These are phyloP conservation scores for Drechslerella stenobrocha DNA, from an alignment of 2,329 filamentous ascomycete genomes.

Conservation along the genomic window DNA sequence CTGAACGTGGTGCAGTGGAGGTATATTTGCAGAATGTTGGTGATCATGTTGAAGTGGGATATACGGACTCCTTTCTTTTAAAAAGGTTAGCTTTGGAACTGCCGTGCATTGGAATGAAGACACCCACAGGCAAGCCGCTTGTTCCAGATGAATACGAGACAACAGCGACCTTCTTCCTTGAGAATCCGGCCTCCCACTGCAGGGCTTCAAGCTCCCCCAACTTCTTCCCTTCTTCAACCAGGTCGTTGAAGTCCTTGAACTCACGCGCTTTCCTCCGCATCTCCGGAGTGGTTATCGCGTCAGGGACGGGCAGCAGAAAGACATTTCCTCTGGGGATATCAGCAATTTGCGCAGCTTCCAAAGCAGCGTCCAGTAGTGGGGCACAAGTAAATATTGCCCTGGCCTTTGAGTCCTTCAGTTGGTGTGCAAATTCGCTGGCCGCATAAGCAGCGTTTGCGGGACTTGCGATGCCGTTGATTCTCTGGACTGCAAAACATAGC, in stretches of 20 bases:
- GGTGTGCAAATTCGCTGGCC: conserved; percentile 69
- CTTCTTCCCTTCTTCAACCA: conserved; percentile 65
- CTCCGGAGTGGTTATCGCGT: conserved; percentile 57
- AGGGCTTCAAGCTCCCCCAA: conserved; percentile 62
- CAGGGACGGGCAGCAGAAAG: conserved; percentile 69
- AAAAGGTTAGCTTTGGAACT: background rate
- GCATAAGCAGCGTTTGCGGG: conserved; percentile 77
- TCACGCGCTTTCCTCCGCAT: conserved; percentile 53
- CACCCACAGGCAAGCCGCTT: conserved; percentile 70
- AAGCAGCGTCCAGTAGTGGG: conserved; percentile 66
- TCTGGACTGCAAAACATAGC: conserved; percentile 64
- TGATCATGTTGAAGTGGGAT: conserved; percentile 75
- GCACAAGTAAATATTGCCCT: conserved; percentile 73
- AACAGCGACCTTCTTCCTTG: conserved; percentile 70
- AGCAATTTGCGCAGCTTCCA: conserved; percentile 66
- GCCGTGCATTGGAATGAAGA: background rate
- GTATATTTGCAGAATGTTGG: conserved; percentile 69
- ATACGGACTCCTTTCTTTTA: conserved; percentile 79
- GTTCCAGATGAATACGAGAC: conserved; percentile 81
- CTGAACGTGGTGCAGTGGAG: conserved; percentile 54
- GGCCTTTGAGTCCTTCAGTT: conserved; percentile 70
- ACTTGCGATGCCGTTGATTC: conserved; percentile 72
- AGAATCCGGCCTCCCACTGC: conserved; percentile 67
- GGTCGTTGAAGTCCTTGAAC: conserved; percentile 68
- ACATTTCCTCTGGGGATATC: conserved; percentile 68